phyloP scores from a whole-genome alignment of 345 rosid species.

The Eucalyptus cloeziana region DNA sequence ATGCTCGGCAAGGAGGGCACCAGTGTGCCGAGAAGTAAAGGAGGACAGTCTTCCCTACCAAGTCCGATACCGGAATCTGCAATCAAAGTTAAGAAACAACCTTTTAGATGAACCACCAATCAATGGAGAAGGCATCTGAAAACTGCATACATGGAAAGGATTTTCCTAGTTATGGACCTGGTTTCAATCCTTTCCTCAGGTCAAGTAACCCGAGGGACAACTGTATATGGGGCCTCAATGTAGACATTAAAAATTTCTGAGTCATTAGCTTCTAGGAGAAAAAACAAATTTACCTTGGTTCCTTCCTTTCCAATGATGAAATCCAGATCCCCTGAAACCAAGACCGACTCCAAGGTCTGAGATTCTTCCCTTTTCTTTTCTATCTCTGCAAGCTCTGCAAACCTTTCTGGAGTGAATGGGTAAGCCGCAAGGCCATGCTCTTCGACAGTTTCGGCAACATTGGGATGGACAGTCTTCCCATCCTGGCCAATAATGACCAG shows the following conservation, averaged over 20 bases:
- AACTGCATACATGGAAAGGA: neutral
- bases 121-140: neutral
- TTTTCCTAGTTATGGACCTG: neutral
- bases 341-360: conserved; percentile 8
- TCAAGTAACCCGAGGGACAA: neutral
- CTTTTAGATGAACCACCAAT: neutral
- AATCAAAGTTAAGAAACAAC: neutral
- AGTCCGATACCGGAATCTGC: conserved; percentile 24
- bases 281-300: neutral
- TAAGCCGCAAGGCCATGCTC: conserved; percentile 3
- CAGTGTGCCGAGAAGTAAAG: conserved; percentile 37
- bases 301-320: conserved; percentile 9
- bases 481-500: conserved; percentile 2
- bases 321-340: conserved; percentile 5
- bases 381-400: conserved; percentile 9
- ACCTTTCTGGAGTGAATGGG: conserved; percentile 9
- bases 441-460: neutral
- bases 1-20: conserved; percentile 34
- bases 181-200: neutral
- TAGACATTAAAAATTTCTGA: neutral
- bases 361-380: conserved; percentile 2
- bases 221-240: neutral
- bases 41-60: conserved; percentile 27
- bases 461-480: conserved; percentile 2
- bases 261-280: neutral